Evolutionary conservation across 2,329 filamentous ascomycete genomes (phyloP).

Genomic region (Botrytis squamosa): DNA sequence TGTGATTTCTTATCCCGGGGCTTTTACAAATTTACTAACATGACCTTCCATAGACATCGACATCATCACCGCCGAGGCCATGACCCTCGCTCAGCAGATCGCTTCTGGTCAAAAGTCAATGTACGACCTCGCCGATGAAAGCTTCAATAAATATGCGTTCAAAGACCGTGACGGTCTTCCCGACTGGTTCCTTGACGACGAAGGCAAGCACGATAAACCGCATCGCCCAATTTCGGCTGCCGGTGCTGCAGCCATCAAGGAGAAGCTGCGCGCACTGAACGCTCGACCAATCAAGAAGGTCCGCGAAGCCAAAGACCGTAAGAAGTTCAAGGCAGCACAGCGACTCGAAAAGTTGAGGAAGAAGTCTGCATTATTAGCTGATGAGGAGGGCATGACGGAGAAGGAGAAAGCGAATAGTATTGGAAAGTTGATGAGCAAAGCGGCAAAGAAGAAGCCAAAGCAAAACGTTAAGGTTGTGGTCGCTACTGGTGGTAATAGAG

Average conservation of each 20-base stretch:
- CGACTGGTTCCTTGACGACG: slow-evolving; percentile 98
- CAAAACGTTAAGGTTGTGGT: slow-evolving; percentile 84
- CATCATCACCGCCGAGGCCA: slow-evolving; percentile 98
- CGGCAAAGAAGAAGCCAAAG: slow-evolving; percentile 82
- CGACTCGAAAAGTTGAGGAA: slow-evolving; percentile 91
- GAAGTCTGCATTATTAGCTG: slow-evolving; percentile 87
- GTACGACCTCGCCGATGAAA: slow-evolving; percentile 80
- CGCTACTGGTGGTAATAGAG: slow-evolving; percentile 78
- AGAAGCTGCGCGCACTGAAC: slow-evolving; percentile 89
- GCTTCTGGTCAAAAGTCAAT: slow-evolving; percentile 81
- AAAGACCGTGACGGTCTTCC: slow-evolving; percentile 88
- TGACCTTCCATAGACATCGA: slow-evolving; percentile 68
- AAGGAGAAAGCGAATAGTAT: slow-evolving; percentile 92
- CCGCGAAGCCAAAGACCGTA: slow-evolving; percentile 89
- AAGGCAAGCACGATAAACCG: slow-evolving; percentile 75
- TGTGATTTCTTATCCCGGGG: neutral
- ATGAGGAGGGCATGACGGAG: slow-evolving; percentile 90
- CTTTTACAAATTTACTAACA: slow-evolving; percentile 27
- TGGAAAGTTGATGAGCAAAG: slow-evolving; percentile 74
- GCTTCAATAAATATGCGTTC: slow-evolving; percentile 90
- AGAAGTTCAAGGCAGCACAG: slow-evolving; percentile 94
- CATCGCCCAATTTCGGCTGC: slow-evolving; percentile 90
- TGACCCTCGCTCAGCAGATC: slow-evolving; percentile 92
- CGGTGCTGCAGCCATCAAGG: slow-evolving; percentile 86
- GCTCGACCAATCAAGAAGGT: slow-evolving; percentile 99